Conservation (phyloP, 768 basidiomycete species). For the Mycena kentingensis region DNA sequence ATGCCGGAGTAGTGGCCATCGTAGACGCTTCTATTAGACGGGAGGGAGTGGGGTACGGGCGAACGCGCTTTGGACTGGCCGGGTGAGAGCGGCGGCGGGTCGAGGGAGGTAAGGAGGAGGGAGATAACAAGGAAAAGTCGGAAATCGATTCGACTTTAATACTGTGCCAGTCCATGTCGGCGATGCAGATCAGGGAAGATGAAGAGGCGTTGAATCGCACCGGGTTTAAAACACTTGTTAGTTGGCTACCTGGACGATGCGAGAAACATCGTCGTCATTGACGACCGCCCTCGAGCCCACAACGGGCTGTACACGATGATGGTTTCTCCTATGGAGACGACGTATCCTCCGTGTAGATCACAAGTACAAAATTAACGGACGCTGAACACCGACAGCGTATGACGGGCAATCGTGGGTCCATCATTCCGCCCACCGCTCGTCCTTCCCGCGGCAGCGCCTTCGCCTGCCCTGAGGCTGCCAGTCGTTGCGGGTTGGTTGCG, state of each 20-base stretch:
- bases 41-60: conserved; percentile 38
- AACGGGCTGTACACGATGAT: conserved; percentile 40
- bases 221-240: conserved; percentile 27
- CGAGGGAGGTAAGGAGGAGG: conserved; percentile 32
- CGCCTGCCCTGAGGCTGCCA: no score
- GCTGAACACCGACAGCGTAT: neutral
- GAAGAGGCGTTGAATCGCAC: conserved; percentile 25
- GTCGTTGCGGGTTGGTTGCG: no score
- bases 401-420: conserved; percentile 2
- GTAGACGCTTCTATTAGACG: conserved; percentile 34
- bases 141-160: conserved; percentile 53
- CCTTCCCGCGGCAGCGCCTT: no score
- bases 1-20: conserved; percentile 40
- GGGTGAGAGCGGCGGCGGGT: conserved; percentile 34
- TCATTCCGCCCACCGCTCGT: no score
- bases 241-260: conserved; percentile 31
- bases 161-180: no score
- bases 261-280: conserved; percentile 21
- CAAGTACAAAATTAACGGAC: conserved; percentile 8
- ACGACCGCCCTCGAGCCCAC: conserved; percentile 15
- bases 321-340: conserved; percentile 17
- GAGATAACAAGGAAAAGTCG: conserved; percentile 39
- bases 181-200: conserved; percentile 44
- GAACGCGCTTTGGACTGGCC: conserved; percentile 39
- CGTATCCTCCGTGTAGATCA: conserved; percentile 9